Evolutionary conservation across 805 yeast species (phyloP), one percentile per base, ranked within the genome.

Genomic region (Candida ficus): DNA sequence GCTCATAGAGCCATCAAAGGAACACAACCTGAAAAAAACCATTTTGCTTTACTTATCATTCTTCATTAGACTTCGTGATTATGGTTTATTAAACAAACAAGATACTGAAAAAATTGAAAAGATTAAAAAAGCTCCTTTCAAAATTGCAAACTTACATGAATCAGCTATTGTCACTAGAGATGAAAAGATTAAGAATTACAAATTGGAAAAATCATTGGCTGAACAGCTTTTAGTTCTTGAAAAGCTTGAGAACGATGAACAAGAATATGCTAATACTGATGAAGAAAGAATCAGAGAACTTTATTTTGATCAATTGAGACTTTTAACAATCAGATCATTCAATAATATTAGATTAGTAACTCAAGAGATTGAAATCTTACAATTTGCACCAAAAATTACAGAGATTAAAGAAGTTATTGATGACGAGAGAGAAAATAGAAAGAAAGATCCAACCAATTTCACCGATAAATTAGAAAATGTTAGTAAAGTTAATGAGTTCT

Each of bases 171-270:
- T 58, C 10, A 66, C 72, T 50, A 70, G 97, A 50, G 78, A 80
- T 18, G 81, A 76, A 36, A 90, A 88, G 57, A 87, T 89, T 42
- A 81, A 74, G 14, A 75, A 75, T 49, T 83, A 68, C 59, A 81
- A 76, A 53, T 56, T 66, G 13, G 88, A 80, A 45, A 81, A 76
- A 56, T 71, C 69, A 29, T 61, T 85, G 38, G 66, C 62, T 7
- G 54, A 47, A 2, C 69, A 72, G 46, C 51, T 88, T 5, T 50
- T 58, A 10, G 41, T 62, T 2, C 54, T 84, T 22, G 63, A 60
- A 29, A 60, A 60, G 26, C 55, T 62, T 4, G 66, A 61, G 20
- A 48, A 45, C 12, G 53, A 56, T n/a, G 55, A 58, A 19, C 60
- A 64, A 18, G 63, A 58, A 10, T 62, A 52, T 29, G 50, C 51